phyloP scores from a whole-genome alignment of 1,139 yeast species.

The Suhomyces coccinellae region DNA sequence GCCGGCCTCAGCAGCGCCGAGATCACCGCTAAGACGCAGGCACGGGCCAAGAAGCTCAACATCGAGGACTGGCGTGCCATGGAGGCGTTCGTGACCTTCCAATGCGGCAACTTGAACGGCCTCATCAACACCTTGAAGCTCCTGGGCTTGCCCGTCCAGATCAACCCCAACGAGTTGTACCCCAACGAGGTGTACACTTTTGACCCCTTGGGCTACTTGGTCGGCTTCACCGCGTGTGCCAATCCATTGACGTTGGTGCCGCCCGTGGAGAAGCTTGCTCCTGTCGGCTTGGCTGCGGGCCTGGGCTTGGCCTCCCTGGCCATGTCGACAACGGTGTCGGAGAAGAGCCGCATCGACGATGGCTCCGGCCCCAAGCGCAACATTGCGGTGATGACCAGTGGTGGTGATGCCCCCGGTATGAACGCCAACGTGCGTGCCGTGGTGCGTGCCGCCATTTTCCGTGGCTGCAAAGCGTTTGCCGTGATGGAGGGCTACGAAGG shows the following conservation, averaged over 20 bases:
- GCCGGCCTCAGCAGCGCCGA: conserved; percentile 27
- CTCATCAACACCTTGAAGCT: conserved; percentile 35
- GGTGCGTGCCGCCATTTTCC: conserved; percentile 82
- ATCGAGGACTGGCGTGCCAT: conserved; percentile 53
- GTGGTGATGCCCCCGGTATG: conserved; percentile 99
- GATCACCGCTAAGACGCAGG: conserved; percentile 25
- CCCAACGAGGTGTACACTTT: conserved; percentile 68
- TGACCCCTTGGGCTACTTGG: conserved; percentile 66
- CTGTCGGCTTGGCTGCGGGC: conserved; percentile 1
- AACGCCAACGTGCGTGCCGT: conserved; percentile 94
- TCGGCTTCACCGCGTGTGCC: conserved; percentile 63
- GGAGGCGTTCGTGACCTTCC: conserved; percentile 42
- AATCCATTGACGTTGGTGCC: conserved; percentile 60
- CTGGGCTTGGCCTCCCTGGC: conserved; percentile 9
- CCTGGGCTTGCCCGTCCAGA: conserved; percentile 31
- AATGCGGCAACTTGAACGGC: conserved; percentile 34
- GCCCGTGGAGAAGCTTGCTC: conserved; percentile 29
- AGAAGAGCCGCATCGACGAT: conserved; percentile 15
- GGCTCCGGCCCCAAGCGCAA: conserved; percentile 35
- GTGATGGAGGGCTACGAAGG: conserved; percentile 96
- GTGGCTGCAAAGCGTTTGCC: conserved; percentile 93
- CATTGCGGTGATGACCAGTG: conserved; percentile 95
- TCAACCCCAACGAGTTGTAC: conserved; percentile 60
- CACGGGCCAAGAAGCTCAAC: conserved; percentile 28
- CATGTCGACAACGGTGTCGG: conserved; percentile 18